phyloP scores from a whole-genome alignment of 805 yeast species.

The Torulaspora quercuum region DNA sequence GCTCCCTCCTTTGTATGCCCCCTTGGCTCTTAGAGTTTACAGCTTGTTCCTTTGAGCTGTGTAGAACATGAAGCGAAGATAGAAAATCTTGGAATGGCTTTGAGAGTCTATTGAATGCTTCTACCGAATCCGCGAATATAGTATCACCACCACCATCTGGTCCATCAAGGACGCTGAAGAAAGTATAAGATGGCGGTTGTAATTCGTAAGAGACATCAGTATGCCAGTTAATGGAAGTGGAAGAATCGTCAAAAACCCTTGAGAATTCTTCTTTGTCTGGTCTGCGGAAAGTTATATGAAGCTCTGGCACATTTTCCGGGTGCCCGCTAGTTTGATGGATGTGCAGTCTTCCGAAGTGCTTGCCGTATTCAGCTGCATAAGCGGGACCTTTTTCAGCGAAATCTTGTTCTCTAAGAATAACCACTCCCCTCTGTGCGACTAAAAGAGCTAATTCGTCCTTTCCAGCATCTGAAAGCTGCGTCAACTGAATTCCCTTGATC shows the following conservation, averaged over 20 bases:
- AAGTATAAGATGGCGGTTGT: conserved; percentile 70
- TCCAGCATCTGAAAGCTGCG: conserved; percentile 49
- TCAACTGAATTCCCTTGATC: conserved; percentile 56
- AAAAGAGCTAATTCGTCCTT: conserved; percentile 67
- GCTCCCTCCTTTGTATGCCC: conserved; percentile 63
- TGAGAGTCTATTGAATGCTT: conserved; percentile 69
- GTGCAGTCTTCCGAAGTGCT: conserved; percentile 66
- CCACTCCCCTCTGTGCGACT: conserved; percentile 69
- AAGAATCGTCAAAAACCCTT: conserved; percentile 28
- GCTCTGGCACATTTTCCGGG: conserved; percentile 54
- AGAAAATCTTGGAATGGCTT: conserved; percentile 58
- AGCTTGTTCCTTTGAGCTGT: conserved; percentile 71
- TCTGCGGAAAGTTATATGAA: conserved; percentile 58
- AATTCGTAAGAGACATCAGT: conserved; percentile 71
- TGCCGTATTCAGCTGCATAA: conserved; percentile 50
- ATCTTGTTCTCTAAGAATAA: conserved; percentile 64
- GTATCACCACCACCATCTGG: conserved; percentile 75
- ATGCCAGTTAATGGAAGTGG: conserved; percentile 49
- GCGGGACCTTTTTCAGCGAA: conserved; percentile 52
- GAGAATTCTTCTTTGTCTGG: conserved; percentile 37
- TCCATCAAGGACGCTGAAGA: conserved; percentile 58
- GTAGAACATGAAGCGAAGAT: conserved; percentile 61
- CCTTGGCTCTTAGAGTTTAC: conserved; percentile 51
- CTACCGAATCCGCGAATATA: conserved; percentile 66
- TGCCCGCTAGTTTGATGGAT: conserved; percentile 74